A percentile compares a stretch with the other conserved stretches of the same genome.
Evolutionary conservation across 140 eudicot species (phyloP).

Genomic region (Flaveria floridana): DNA sequence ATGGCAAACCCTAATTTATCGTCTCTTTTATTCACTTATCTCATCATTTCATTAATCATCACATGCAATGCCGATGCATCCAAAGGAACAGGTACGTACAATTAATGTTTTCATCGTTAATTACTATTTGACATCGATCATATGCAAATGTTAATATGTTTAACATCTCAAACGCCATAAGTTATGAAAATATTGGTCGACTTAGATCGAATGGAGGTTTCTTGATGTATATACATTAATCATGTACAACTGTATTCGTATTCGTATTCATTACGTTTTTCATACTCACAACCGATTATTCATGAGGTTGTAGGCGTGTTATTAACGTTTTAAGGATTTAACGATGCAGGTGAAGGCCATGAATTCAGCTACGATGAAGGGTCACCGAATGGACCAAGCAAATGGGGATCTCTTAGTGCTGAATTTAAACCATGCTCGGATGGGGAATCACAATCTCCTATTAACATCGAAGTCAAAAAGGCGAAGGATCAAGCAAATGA

Average conservation of each 20-base stretch:
- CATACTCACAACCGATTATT: no score
- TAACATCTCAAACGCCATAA: not conserved
- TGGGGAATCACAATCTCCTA: constrained; percentile 60
- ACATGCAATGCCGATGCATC: constrained; percentile 31
- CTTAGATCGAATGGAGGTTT: not conserved
- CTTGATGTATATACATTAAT: not conserved
- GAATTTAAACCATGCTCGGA: constrained; percentile 41
- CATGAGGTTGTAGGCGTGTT: no score
- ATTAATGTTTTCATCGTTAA: not conserved
- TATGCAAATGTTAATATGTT: not conserved
- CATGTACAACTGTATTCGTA: not conserved
- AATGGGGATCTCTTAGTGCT: constrained; percentile 49
- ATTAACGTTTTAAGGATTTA: constrained; percentile 1
- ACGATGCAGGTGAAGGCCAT: constrained; percentile 23
- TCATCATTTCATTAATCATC: constrained; percentile 32
- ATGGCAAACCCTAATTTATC: constrained; percentile 37
- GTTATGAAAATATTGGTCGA: not conserved
- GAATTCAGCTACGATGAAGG: constrained; percentile 32
- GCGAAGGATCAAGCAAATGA: constrained; percentile 13
- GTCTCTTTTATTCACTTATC: constrained; percentile 27
- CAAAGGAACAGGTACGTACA: constrained; percentile 15
- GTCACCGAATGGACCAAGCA: constrained; percentile 40
- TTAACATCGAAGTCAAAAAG: constrained; percentile 32
- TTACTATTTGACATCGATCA: not conserved
- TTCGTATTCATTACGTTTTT: not conserved